Evolutionary conservation across 148 eudicot species (phyloP).

Genomic region (Pharnaceum exiguum): DNA sequence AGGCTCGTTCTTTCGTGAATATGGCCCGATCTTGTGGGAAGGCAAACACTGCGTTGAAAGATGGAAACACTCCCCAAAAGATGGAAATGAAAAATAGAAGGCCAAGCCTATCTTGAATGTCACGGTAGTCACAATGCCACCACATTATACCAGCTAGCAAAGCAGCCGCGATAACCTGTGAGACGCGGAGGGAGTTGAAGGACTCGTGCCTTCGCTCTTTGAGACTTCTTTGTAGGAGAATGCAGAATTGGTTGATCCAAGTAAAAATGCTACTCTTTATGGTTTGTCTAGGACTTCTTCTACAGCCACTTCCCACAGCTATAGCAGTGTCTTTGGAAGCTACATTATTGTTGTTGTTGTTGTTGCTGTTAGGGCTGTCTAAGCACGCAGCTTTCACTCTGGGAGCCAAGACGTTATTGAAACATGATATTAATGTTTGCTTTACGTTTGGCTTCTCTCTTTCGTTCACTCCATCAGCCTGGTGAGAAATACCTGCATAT

Average conservation of each 20-base stretch:
- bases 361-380: constrained; percentile 9
- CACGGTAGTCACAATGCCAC: constrained; percentile 70
- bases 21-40: constrained; percentile 91
- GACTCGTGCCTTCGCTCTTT: constrained; percentile 84
- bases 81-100: constrained; percentile 77
- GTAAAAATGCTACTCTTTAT: constrained; percentile 21
- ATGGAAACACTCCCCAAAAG: constrained; percentile 93
- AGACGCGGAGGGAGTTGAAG: constrained; percentile 73
- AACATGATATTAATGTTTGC: constrained; percentile 64
- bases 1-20: constrained; percentile 65
- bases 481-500: constrained; percentile 59
- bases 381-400: constrained; percentile 54
- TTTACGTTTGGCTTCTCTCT: constrained; percentile 58
- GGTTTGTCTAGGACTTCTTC: constrained; percentile 2
- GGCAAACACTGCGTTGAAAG: constrained; percentile 82
- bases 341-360: background rate
- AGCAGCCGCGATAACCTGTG: constrained; percentile 74
- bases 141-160: constrained; percentile 75
- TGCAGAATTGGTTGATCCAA: constrained; percentile 63
- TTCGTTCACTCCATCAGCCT: constrained; percentile 44
- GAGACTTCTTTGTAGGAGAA: constrained; percentile 74
- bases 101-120: constrained; percentile 76
- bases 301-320: background rate
- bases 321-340: constrained; percentile 11
- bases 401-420: constrained; percentile 54